Conservation (phyloP, 129 eudicot species). For the Rutidosis leptorrhynchoides region DNA sequence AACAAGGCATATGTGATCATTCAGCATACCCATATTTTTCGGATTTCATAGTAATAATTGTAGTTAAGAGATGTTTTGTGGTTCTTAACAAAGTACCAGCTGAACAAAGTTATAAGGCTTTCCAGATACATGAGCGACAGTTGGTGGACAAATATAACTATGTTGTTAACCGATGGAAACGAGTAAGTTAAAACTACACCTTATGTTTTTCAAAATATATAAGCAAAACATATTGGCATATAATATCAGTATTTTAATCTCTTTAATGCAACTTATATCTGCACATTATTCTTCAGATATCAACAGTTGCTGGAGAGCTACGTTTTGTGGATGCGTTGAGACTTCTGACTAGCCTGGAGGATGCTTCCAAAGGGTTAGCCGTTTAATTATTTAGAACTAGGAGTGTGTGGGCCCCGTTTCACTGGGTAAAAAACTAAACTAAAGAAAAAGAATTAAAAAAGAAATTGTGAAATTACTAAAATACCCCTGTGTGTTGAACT, state of each 20-base stretch:
- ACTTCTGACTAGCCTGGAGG: conserved; percentile 69
- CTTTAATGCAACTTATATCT: not conserved
- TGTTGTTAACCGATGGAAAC: conserved; percentile 84
- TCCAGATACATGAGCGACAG: conserved; percentile 68
- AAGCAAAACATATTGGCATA: not conserved
- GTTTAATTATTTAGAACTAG: not conserved
- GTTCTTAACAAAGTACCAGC: conserved; percentile 59
- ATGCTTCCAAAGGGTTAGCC: conserved; percentile 81
- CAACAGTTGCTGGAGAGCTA: conserved; percentile 78
- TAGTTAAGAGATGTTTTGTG: conserved; percentile 23
- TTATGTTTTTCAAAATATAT: conserved; percentile 7
- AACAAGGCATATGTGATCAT: not conserved
- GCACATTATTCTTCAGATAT: conserved; percentile 44
- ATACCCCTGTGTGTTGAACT: too few relatives aligned
- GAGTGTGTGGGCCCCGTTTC: too few relatives aligned
- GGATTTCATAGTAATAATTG: too few relatives aligned
- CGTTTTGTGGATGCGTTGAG: conserved; percentile 80
- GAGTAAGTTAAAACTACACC: conserved; percentile 51
- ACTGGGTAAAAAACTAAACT: too few relatives aligned
- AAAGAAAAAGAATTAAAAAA: too few relatives aligned
- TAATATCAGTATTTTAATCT: not conserved
- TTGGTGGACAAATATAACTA: conserved; percentile 82
- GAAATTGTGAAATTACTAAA: too few relatives aligned
- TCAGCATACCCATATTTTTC: not conserved
- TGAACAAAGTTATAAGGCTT: conserved; percentile 76